Evolutionary conservation across 2,329 filamentous ascomycete species (phyloP).

Genomic region (Stemphylium vesicarium): DNA sequence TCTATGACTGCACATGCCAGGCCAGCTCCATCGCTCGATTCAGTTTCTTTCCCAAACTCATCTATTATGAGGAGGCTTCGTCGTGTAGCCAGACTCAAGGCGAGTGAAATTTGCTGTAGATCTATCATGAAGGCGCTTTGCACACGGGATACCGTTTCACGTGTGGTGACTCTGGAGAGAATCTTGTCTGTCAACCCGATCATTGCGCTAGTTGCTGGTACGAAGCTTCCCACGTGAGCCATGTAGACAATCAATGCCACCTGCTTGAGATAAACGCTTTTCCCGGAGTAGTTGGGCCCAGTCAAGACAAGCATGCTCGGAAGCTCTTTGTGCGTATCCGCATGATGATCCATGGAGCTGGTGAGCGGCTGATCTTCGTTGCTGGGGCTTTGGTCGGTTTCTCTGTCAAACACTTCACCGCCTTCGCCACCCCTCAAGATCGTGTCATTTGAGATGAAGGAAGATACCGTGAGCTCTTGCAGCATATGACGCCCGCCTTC

Average conservation of each 20-base stretch:
- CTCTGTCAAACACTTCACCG: slow-evolving; percentile 3
- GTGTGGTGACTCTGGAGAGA: slow-evolving; percentile 80
- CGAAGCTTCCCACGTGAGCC: slow-evolving; percentile 87
- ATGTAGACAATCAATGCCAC: slow-evolving; percentile 89
- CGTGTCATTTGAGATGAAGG: slow-evolving; percentile 85
- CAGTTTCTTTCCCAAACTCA: slow-evolving; percentile 81
- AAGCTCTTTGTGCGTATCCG: slow-evolving; percentile 25
- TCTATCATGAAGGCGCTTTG: slow-evolving; percentile 80
- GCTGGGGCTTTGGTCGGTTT: background rate
- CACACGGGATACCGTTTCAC: slow-evolving; percentile 68
- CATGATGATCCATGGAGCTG: slow-evolving; percentile 8
- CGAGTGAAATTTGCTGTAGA: slow-evolving; percentile 82
- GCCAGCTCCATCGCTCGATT: slow-evolving; percentile 68
- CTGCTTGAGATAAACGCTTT: slow-evolving; percentile 95
- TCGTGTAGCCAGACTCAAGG: slow-evolving; percentile 74
- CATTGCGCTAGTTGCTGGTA: slow-evolving; percentile 76
- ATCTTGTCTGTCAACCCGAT: slow-evolving; percentile 94
- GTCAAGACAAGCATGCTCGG: slow-evolving; percentile 82
- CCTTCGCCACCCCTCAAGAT: slow-evolving; percentile 65
- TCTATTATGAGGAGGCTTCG: slow-evolving; percentile 87
- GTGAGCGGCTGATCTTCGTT: background rate
- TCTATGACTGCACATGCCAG: slow-evolving; percentile 67
- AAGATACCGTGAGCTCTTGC: slow-evolving; percentile 80
- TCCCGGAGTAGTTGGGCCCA: slow-evolving; percentile 95
- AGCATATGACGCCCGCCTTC: slow-evolving; percentile 82